Base-by-base conservation (phyloP, 352 stramenopile genomes). In the Phytophthora palmivora region DNA sequence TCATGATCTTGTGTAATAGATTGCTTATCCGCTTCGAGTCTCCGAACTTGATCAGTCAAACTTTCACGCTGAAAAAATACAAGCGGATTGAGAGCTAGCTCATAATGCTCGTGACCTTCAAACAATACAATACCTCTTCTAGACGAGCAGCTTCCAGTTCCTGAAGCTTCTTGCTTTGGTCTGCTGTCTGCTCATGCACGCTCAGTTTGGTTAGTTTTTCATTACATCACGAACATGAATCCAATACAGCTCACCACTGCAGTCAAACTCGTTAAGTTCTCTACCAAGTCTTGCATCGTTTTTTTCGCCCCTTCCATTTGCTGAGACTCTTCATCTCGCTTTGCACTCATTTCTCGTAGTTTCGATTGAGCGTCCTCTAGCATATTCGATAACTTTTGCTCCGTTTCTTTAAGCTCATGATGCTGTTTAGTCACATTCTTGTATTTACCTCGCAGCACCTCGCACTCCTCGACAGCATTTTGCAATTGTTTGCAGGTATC, bases 161-260 rank as follows among this genome's bases (percentile, higher is more conserved):
- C 36, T 88, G 79, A 12, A 91, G 55, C 30, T 89, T 79, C 34
- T 83, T 85, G 57, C 72, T 88, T 51, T 91, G 82, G 10, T 88
- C 76, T 50, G 73, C 70, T 28, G 78, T 87, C 79, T 89, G 37
- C 52, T 36, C 30, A 74, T 26, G 28, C 6, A 62, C 0, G 33
- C 2, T 3, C 7, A 34, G 10, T 34, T 34, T 2, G 7, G 3
- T 34, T 34, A 34, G 11, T 14, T 9, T 10, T 34, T 34, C 3
- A 14, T 34, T 34, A 34, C 30, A 34, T 7, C 1, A 34, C 10
- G 30, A 34, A 7, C 3, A 28, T 6, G 30, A 12, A 2, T 34
- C 7, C 21, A 32, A 52, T 24, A 45, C 11, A 7, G 6, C 73
- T 49, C 54, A 87, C 77, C 70, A 88, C 71, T 16, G 69, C 67